phyloP scores from a whole-genome alignment of 2,329 filamentous ascomycete genomes.

The Hymenoscyphus repandus region DNA sequence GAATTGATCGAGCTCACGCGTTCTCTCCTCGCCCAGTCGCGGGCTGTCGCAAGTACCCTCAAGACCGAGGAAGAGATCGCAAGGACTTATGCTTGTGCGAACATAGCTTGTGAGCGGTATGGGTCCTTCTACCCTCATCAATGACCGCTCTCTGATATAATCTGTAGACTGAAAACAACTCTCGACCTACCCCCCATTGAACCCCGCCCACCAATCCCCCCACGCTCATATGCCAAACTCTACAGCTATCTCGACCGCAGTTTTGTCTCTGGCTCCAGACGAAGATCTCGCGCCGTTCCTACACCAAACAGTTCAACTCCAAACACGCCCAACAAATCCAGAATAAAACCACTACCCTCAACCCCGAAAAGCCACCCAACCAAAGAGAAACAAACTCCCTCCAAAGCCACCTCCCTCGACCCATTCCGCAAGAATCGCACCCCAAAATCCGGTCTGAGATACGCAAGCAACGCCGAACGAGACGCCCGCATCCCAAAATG shows the following conservation, averaged over 20 bases:
- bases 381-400: slow-evolving; percentile 36
- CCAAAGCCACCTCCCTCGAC: slow-evolving; percentile 41
- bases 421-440: slow-evolving; percentile 29
- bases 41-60: slow-evolving; percentile 68
- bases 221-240: slow-evolving; percentile 76
- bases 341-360: slow-evolving; percentile 2
- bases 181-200: slow-evolving; percentile 75
- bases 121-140: slow-evolving; percentile 4
- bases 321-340: slow-evolving; percentile 1
- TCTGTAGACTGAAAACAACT: slow-evolving; percentile 63
- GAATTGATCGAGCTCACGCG: slow-evolving; percentile 66
- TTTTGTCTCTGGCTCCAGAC: slow-evolving; percentile 39
- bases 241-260: slow-evolving; percentile 74
- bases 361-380: slow-evolving; percentile 9
- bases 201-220: slow-evolving; percentile 70
- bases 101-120: slow-evolving; percentile 84
- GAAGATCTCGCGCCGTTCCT: slow-evolving; percentile 2
- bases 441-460: slow-evolving; percentile 20
- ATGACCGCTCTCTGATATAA: background rate
- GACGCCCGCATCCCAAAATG: slow-evolving; percentile 47
- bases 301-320: slow-evolving; percentile 14
- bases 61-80: slow-evolving; percentile 85
- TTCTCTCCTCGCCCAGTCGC: slow-evolving; percentile 75
- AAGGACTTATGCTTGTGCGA: slow-evolving; percentile 76
- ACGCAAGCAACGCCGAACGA: slow-evolving; percentile 18